These are phyloP conservation scores for Gilbertella persicaria DNA, from an alignment of 371 early-diverging fungal species.

Conservation along the genomic window DNA sequence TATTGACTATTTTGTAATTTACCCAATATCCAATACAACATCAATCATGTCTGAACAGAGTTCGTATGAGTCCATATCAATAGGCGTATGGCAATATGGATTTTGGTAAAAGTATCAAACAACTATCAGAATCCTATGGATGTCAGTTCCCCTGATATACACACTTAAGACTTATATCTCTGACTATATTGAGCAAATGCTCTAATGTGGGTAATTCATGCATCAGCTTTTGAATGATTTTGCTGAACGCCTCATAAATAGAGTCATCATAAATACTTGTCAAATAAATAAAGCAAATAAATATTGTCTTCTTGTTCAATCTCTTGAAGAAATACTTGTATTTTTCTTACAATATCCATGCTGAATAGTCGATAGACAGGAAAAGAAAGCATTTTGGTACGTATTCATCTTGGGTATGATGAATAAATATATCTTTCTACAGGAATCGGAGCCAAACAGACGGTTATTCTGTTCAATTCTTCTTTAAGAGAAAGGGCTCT, in stretches of 20 bases:
- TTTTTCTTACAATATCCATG: constrained; percentile 89
- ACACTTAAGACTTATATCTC: constrained; percentile 60
- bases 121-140: constrained; percentile 84
- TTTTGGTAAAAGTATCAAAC: constrained; percentile 85
- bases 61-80: constrained; percentile 89
- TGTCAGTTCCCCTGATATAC: background rate
- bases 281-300: constrained; percentile 78
- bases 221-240: constrained; percentile 90
- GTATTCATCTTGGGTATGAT: too few species aligned
- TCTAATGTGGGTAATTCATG: constrained; percentile 84
- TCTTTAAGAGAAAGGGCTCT: background rate
- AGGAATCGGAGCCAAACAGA: background rate
- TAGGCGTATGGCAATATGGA: constrained; percentile 93
- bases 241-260: constrained; percentile 92
- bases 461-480: background rate
- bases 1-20: constrained; percentile 8
- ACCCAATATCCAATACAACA: constrained; percentile 84
- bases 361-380: too few species aligned
- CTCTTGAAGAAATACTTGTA: constrained; percentile 82
- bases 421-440: too few species aligned
- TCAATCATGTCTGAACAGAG: constrained; percentile 94
- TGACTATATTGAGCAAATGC: constrained; percentile 87
- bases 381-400: too few species aligned
- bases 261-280: constrained; percentile 93
- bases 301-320: constrained; percentile 74